Base-by-base conservation (phyloP, 2,329 filamentous ascomycete species). In the Pyrenochaeta sp. region DNA sequence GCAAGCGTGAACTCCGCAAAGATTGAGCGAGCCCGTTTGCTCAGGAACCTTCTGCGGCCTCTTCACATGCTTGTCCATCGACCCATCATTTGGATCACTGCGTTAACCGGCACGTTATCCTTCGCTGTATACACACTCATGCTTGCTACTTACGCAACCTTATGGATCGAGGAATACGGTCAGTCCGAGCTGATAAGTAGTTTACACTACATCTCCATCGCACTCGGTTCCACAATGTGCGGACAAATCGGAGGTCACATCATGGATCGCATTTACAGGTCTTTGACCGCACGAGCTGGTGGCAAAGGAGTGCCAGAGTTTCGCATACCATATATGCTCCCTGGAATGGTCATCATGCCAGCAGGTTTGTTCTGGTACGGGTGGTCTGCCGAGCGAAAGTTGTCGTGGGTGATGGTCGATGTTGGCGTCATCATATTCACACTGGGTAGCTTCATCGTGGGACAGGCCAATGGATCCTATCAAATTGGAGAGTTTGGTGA, bases 401-500 rank as follows among this genome's bases (percentile, higher is more conserved):
- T 80, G 2, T 77, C 79, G 38, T 84, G 79, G 77, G 75, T 82
- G 18, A 75, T 76, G 7, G 77, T 78, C 4, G 73, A 81, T 51
- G 45, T 82, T 3, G 81, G 79, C 11, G 77, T 75, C 0, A 60
- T 62, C 2, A 48, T 81, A 0, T 72, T 81, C 7, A 79, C 76
- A 1, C 41, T 61, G 4, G 72, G 65, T 60, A 42, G 48, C 32
- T 71, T 58, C 38, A 23, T 48, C 7, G 34, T 36, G 7, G 37
- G 30, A 4, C 38, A 82, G 71, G 71, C 74, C 0, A 61, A 78
- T 1, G 75, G 78, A 35, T 80, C 81, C 8, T 88, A 88, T 51
- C 73, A 87, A 3, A 77, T 86, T 31, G 83, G 87, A 35, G 75
- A 77, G 3, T 85, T 78, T 55, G 71, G 74, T 0, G 65, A 75